phyloP scores from a whole-genome alignment of 441 rosid genomes.

The Euphorbia celastroides region DNA sequence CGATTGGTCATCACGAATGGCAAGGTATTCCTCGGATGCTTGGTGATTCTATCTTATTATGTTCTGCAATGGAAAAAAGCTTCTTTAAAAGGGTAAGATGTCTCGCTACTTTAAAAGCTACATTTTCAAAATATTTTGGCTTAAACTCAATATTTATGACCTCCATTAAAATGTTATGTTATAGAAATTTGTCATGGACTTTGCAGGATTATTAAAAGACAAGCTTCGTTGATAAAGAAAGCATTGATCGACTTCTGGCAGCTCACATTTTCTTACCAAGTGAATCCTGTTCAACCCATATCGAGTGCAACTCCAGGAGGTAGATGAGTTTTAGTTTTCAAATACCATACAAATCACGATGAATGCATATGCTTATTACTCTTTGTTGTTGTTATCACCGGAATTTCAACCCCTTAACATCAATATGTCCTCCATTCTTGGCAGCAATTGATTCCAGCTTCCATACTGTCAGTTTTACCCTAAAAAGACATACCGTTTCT shows the following conservation, averaged over 20 bases:
- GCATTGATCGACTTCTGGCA: slow-evolving; percentile 73
- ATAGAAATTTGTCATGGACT: neutral
- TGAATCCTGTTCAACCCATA: slow-evolving; percentile 80
- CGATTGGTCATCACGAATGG: slow-evolving; percentile 44
- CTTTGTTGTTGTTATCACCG: neutral
- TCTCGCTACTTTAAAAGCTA: slow-evolving; percentile 20
- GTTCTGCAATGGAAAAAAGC: slow-evolving; percentile 50
- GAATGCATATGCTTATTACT: neutral
- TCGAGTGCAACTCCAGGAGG: slow-evolving; percentile 34
- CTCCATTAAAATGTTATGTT: neutral
- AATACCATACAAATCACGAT: too few relatives aligned
- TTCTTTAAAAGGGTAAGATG: slow-evolving; percentile 44
- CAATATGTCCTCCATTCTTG: too few relatives aligned
- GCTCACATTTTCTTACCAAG: slow-evolving; percentile 86
- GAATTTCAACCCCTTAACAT: too few relatives aligned
- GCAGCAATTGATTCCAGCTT: too few relatives aligned
- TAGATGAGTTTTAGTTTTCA: slow-evolving; percentile 14
- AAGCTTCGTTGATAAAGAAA: slow-evolving; percentile 38
- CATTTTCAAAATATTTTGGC: neutral
- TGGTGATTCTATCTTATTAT: slow-evolving; percentile 44
- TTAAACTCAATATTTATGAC: neutral
- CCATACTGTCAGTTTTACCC: too few relatives aligned
- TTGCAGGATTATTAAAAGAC: slow-evolving; percentile 50
- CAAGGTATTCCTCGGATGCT: slow-evolving; percentile 54
- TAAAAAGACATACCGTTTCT: too few relatives aligned